A percentile compares a stretch with the other conserved stretches of the same genome.
These are phyloP conservation scores for Capsicum chinense DNA, from an alignment of 257 asterid species.

Conservation along the genomic window DNA sequence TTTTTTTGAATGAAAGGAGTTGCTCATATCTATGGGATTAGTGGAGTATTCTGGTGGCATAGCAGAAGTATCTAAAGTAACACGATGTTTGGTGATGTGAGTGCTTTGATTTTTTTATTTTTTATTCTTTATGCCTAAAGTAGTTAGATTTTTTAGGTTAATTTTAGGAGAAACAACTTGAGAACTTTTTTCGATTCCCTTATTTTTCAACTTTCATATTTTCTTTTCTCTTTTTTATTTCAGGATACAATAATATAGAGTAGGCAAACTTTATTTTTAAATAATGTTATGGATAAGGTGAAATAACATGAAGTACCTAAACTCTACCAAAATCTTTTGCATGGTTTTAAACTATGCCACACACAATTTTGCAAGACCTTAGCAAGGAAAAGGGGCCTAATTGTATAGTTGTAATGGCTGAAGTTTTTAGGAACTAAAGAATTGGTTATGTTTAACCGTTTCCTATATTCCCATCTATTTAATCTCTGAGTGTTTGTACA, in stretches of 20 bases:
- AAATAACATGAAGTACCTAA: not conserved
- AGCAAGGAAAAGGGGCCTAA: slow-evolving; percentile 2
- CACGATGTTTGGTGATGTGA: slow-evolving; percentile 90
- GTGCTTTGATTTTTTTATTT: slow-evolving; percentile 37
- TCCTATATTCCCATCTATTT: not conserved
- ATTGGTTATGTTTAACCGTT: slow-evolving; percentile 15
- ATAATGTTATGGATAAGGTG: not conserved
- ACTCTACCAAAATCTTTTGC: not conserved
- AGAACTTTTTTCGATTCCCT: not conserved
- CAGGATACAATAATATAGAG: not conserved
- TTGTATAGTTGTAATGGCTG: not conserved
- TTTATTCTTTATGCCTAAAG: not conserved
- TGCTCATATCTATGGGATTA: slow-evolving; percentile 65
- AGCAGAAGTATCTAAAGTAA: slow-evolving; percentile 85
- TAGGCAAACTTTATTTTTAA: not conserved
- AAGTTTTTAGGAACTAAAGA: not conserved
- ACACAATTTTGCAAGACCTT: slow-evolving; percentile 1
- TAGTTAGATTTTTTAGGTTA: not conserved
- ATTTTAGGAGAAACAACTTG: not conserved
- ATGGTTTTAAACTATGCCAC: not conserved
- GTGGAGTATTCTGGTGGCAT: slow-evolving; percentile 70
- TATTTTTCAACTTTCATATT: not conserved
- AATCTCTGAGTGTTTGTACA: not conserved
- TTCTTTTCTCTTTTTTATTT: not conserved
- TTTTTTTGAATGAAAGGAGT: slow-evolving; percentile 59